These are phyloP conservation scores for Grosmannia huntii DNA, from an alignment of 2,329 filamentous ascomycete genomes.

Conservation along the genomic window DNA sequence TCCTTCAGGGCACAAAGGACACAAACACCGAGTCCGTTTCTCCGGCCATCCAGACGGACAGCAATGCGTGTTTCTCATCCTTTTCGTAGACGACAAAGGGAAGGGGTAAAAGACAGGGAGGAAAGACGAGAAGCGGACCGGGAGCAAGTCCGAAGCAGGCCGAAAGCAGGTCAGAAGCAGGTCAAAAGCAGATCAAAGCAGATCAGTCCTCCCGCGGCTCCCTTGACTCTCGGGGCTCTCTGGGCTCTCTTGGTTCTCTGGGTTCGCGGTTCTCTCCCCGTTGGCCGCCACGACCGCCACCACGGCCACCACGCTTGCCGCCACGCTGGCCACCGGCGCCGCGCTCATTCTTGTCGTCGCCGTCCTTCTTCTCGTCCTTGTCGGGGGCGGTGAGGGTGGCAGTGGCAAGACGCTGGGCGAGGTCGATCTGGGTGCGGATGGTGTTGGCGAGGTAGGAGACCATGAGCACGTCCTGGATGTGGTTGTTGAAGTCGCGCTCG, in stretches of 20 bases:
- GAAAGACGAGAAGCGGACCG: not conserved
- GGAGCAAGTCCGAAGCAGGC: not conserved
- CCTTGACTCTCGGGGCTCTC: constrained; percentile 16
- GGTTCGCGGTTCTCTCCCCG: constrained; percentile 38
- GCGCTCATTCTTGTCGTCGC: constrained; percentile 26
- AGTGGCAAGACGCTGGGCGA: constrained; percentile 89
- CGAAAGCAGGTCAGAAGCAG: not conserved
- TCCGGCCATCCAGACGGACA: not conserved
- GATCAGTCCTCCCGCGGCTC: constrained; percentile 21
- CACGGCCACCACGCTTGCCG: constrained; percentile 25
- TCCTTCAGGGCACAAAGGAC: not conserved
- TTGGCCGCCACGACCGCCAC: constrained; percentile 30
- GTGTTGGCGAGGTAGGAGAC: constrained; percentile 98
- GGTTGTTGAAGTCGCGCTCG: constrained; percentile 98
- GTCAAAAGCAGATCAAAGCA: not conserved
- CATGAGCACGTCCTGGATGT: constrained; percentile 97
- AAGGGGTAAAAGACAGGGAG: constrained; percentile 8
- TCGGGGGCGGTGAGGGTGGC: constrained; percentile 40
- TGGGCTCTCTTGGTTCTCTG: constrained; percentile 21
- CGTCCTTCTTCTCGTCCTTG: constrained; percentile 29
- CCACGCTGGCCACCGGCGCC: constrained; percentile 27
- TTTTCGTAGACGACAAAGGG: constrained; percentile 1
- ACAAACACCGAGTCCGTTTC: not conserved
- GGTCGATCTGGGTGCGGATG: constrained; percentile 96
- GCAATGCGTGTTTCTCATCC: not conserved